Base-by-base conservation (phyloP, 2,329 filamentous ascomycete genomes). In the Ceratocystis alfenasii region DNA sequence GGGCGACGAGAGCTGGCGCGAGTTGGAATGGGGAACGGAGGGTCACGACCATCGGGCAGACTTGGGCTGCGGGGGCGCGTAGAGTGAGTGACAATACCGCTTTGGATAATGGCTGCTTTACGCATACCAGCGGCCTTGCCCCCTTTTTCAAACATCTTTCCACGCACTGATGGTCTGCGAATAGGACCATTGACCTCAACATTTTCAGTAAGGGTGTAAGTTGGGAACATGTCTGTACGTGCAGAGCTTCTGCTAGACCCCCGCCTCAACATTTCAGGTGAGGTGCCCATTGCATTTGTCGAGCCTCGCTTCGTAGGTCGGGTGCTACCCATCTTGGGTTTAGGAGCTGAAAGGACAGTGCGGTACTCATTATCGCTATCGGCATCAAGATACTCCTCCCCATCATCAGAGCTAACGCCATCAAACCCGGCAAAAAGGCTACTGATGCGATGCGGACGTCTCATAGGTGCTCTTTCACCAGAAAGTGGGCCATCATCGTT, bases 21-120 rank as follows among this genome's bases (percentile, higher is more conserved):
- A 2, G 87, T 87, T 0, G 94, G 94, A 5, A 99, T 95, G 0
- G 94, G 92, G 78, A 95, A 96, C 0, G 94, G 94, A 33, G 94
- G 92, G 64, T 84, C 80, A 36, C 74, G 77, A 65, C 78, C 68
- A 68, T 85, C 90, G 62, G 78, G 80, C 64, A 84, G 75, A 73
- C 81, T 90, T 61, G 87, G 86, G 72, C 85, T 90, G 68, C 83
- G 78, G 8, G 86, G 80, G 45, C 84, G 82, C 1, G 66, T 60
- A 12, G 65, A 33, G 69, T 93, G 89, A 10, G 84, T 85, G 30
- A 83, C 83, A 64, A 90, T 87, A 20, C 89, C 88, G 72, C 81
- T 93, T 69, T 90, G 87, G 64, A 93, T 91, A 80, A 94, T 83
- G 20, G 89, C 88, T 57, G 88, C 83, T 72, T 87, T 88, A 62